Percentiles rank a stretch among this genome's conserved stretches.
Conservation (phyloP, 2,329 filamentous ascomycete genomes). For the Microcyclospora pomicola region DNA sequence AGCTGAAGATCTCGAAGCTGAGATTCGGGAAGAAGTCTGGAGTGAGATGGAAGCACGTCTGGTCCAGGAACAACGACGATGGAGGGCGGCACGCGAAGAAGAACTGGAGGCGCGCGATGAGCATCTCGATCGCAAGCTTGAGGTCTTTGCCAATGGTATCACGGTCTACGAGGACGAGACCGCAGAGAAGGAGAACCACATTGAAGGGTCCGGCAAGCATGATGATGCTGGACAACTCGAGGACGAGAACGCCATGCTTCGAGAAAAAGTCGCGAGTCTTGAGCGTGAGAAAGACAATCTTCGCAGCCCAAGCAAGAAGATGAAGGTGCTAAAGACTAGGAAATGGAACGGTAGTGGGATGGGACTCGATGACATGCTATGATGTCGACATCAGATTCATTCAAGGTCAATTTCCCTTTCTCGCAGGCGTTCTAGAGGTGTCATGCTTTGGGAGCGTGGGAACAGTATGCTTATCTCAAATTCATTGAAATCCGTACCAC, state of each 20-base stretch:
- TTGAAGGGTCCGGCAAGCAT: background rate
- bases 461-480: too few relatives aligned
- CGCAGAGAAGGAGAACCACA: conserved; percentile 13
- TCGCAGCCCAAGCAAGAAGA: conserved; percentile 35
- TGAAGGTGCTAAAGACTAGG: conserved; percentile 36
- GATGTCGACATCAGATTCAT: too few relatives aligned
- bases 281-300: conserved; percentile 27
- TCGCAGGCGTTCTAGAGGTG: too few relatives aligned
- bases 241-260: conserved; percentile 32
- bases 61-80: conserved; percentile 61
- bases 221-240: conserved; percentile 23
- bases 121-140: conserved; percentile 79
- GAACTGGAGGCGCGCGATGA: conserved; percentile 68
- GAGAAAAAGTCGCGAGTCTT: conserved; percentile 24
- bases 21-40: conserved; percentile 78
- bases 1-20: conserved; percentile 66
- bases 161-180: conserved; percentile 31
- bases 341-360: conserved; percentile 30
- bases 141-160: conserved; percentile 48
- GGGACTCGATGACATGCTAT: conserved; percentile 10
- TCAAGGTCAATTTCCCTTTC: too few relatives aligned
- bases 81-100: conserved; percentile 63
- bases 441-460: too few relatives aligned
- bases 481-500: too few relatives aligned
- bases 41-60: conserved; percentile 71